Evolutionary conservation across 345 rosid genomes (phyloP).

Genomic region (Heritiera littoralis): DNA sequence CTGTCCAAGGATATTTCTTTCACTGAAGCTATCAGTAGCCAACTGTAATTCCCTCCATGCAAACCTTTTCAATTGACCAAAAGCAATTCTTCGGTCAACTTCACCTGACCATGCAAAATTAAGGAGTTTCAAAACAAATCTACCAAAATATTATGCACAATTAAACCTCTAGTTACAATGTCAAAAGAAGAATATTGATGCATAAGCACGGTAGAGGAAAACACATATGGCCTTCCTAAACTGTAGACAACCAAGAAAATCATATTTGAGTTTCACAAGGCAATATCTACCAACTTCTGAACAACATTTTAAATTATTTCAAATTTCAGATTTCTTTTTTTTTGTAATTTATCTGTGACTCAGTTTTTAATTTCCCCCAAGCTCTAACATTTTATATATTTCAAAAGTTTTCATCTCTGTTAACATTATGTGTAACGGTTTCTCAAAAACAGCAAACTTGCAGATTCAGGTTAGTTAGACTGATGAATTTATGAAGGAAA

Average conservation of each 20-base stretch:
- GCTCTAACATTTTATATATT: background rate
- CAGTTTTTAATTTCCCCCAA: background rate
- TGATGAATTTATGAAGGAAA: background rate
- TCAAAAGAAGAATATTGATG: background rate
- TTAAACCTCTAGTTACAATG: background rate
- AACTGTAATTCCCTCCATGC: conserved; percentile 91
- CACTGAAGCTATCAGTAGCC: conserved; percentile 85
- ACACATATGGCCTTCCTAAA: background rate
- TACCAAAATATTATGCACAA: background rate
- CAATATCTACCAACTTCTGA: background rate
- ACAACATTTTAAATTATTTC: background rate
- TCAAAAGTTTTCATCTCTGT: background rate
- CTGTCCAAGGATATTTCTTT: conserved; percentile 87
- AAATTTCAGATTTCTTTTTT: background rate
- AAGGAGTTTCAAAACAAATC: conserved; percentile 17
- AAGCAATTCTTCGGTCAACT: conserved; percentile 90
- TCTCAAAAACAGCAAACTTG: background rate
- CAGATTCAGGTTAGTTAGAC: background rate
- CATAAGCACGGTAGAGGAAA: background rate
- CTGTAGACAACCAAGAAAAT: background rate
- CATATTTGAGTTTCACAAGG: background rate
- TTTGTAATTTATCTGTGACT: background rate
- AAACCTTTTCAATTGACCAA: conserved; percentile 91
- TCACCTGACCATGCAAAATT: conserved; percentile 59
- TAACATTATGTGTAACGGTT: background rate